phyloP scores from a whole-genome alignment of 768 basidiomycete genomes.

The Saitozyma podzolica region DNA sequence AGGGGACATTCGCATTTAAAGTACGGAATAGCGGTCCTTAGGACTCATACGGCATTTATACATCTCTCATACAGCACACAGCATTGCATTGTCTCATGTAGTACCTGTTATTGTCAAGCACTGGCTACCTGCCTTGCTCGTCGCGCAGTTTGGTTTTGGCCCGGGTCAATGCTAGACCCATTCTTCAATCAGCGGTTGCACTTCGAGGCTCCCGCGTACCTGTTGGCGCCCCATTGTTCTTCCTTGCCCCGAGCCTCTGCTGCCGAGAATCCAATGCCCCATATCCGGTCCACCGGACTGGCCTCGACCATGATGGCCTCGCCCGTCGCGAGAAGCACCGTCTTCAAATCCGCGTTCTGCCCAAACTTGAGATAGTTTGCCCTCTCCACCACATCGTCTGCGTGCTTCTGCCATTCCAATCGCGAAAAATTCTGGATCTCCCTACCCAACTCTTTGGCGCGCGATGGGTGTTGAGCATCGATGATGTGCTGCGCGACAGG shows the following conservation, averaged over 20 bases:
- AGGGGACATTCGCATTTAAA: no score
- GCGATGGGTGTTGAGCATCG: conserved; percentile 53
- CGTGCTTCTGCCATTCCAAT: conserved; percentile 55
- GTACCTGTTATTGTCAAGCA: no score
- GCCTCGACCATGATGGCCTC: conserved; percentile 72
- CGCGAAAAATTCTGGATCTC: conserved; percentile 56
- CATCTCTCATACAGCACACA: no score
- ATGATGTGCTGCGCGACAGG: conserved; percentile 57
- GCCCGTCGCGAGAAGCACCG: conserved; percentile 58
- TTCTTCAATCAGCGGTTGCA: no score
- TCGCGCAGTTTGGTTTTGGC: no score
- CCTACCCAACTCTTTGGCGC: conserved; percentile 57
- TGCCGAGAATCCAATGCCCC: conserved; percentile 64
- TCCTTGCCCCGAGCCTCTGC: conserved; percentile 56
- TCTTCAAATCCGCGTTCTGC: conserved; percentile 56
- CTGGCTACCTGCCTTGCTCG: no score
- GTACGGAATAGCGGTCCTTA: no score
- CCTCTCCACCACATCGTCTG: conserved; percentile 60
- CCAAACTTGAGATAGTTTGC: conserved; percentile 63
- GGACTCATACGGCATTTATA: no score
- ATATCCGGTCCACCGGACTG: conserved; percentile 64
- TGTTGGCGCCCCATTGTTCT: conserved; percentile 62
- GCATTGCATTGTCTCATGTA: no score
- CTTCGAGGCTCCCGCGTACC: conserved; percentile 54
- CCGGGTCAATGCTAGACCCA: no score